Evolutionary conservation across 192 early-diverging fungal genomes (phyloP).

Genomic region (Coemansia guatemalensis): DNA sequence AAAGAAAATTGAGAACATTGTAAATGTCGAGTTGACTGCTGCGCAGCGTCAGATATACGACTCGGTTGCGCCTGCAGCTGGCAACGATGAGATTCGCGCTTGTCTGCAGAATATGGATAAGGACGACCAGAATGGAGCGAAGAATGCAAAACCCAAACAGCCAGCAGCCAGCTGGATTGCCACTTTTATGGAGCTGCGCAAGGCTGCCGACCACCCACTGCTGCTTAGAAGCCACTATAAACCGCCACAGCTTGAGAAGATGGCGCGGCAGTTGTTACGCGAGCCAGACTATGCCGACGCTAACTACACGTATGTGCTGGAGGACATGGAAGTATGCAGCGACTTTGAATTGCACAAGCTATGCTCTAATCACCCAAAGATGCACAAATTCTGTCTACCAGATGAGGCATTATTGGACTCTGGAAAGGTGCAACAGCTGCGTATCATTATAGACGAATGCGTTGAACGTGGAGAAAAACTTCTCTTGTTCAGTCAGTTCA

Average conservation of each 20-base stretch:
- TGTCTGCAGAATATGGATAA: constrained; percentile 21
- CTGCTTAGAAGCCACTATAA: constrained; percentile 68
- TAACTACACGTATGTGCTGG: constrained; percentile 68
- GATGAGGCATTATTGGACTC: constrained; percentile 67
- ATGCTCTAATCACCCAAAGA: constrained; percentile 46
- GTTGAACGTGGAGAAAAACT: constrained; percentile 45
- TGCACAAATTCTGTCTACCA: constrained; percentile 52
- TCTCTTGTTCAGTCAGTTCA: constrained; percentile 86
- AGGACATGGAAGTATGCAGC: constrained; percentile 85
- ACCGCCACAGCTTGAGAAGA: constrained; percentile 56
- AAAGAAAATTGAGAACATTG: constrained; percentile 57
- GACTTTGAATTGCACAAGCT: constrained; percentile 83
- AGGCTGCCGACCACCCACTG: constrained; percentile 83
- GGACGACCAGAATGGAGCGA: constrained; percentile 7
- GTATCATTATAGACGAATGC: constrained; percentile 57
- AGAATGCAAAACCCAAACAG: not conserved
- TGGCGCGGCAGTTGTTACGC: constrained; percentile 67
- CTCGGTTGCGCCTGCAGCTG: constrained; percentile 37
- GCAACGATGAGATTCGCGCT: constrained; percentile 15
- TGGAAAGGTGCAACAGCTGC: constrained; percentile 70
- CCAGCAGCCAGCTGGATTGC: constrained; percentile 48
- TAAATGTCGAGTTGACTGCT: constrained; percentile 53
- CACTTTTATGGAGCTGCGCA: constrained; percentile 80
- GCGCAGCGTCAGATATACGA: constrained; percentile 60
- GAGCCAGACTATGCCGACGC: constrained; percentile 78